Evolutionary conservation across 2,329 filamentous ascomycete species (phyloP).

Genomic region (Pestalotiopsis sp.): DNA sequence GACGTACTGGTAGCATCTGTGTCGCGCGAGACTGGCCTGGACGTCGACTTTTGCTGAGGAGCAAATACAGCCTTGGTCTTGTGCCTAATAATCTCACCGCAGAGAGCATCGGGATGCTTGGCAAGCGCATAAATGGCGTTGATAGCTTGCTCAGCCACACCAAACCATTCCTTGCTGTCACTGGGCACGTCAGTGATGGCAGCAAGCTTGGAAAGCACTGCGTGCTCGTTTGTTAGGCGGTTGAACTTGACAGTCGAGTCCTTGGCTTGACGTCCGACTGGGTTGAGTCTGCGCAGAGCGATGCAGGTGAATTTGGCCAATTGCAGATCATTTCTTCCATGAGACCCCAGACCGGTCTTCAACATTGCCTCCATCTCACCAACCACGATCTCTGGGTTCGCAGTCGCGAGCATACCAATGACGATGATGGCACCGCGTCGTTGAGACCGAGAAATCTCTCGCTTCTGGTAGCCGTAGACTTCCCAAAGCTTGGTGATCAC

Average conservation of each 20-base stretch:
- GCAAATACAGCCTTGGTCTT: slow-evolving; percentile 84
- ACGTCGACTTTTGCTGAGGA: slow-evolving; percentile 40
- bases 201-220: slow-evolving; percentile 78
- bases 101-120: slow-evolving; percentile 91
- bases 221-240: slow-evolving; percentile 88
- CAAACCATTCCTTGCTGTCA: slow-evolving; percentile 94
- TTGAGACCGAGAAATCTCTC: slow-evolving; percentile 90
- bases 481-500: slow-evolving; percentile 96
- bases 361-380: slow-evolving; percentile 95
- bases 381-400: slow-evolving; percentile 89
- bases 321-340: slow-evolving; percentile 81
- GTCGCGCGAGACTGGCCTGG: slow-evolving; percentile 52
- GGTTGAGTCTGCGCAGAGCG: slow-evolving; percentile 87
- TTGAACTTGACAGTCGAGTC: slow-evolving; percentile 70
- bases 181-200: slow-evolving; percentile 84
- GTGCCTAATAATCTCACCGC: slow-evolving; percentile 84
- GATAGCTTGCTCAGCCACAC: slow-evolving; percentile 93
- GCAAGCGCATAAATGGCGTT: slow-evolving; percentile 93
- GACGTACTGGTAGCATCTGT: slow-evolving; percentile 38
- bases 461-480: slow-evolving; percentile 91
- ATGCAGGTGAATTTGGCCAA: slow-evolving; percentile 96
- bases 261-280: slow-evolving; percentile 78
- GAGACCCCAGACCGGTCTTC: slow-evolving; percentile 79
- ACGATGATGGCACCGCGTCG: slow-evolving; percentile 93
- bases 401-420: slow-evolving; percentile 92